Evolutionary conservation across 2,329 filamentous ascomycete genomes (phyloP), one percentile per base, ranked within the genome.

Genomic region (Podosphaera leucotricha): DNA sequence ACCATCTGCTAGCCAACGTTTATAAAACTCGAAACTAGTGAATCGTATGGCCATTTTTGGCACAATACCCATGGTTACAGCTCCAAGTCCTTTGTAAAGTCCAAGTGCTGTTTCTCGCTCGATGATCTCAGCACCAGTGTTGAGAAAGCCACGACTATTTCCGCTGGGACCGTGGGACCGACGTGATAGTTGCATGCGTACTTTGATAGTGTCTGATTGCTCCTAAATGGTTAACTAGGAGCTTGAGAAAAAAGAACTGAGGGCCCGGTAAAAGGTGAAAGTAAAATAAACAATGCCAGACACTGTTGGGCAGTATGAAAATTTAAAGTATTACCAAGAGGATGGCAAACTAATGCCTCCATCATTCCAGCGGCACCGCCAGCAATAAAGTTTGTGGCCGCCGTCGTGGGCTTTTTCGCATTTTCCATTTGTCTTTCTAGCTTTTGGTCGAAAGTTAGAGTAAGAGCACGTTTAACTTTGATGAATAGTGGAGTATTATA

Each of bases 1-100:
- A 51, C 72, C 64, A 60, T 83, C 69, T 38, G 82, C 76, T 20
- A 94, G 68, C 48, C 80, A 49, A 59, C 84, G 76, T 72, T 95
- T 95, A 65, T 95, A 98, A 59, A 73, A 75, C 62, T 95, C 90
- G 63, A 95, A 98, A 45, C 83, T 92, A 41, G 87, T 93, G 65
- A 98, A 98, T 35, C 90, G 82, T 60, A 95, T 98, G 48, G 90
- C 90, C 90, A 98, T 98, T 65, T 98, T 98, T 45, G 90, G 90
- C 19, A 98, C 75, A 61, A 98, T 98, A 52, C 90, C 90, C 20
- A 86, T 94, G 47, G 95, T 62, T 37, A 98, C 90, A 45, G 90
- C 90, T 49, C 90, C 90, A n/a, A 98, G 73, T 52, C 90, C 90
- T 67, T 98, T 98, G 72, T 98, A 98, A 46, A 98, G 67, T 50